phyloP scores from a whole-genome alignment of 192 early-diverging fungal genomes.

The Podila epicladia region DNA sequence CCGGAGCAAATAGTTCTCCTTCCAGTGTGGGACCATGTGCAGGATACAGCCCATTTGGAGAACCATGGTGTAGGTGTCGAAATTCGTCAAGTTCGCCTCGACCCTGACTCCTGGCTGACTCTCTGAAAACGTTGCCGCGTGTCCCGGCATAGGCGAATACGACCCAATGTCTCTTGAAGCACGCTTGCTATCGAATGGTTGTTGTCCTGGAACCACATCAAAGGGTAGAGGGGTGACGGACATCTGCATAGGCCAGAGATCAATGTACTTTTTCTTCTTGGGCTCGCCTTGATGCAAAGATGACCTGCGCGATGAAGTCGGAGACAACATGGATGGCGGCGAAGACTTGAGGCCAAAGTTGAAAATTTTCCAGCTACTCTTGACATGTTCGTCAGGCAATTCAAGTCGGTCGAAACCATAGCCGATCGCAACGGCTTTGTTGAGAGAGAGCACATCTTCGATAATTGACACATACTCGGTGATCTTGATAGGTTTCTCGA shows the following conservation, averaged over 20 bases:
- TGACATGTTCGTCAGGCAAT: conserved; percentile 35
- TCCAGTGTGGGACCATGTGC: conserved; percentile 77
- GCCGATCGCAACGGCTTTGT: conserved; percentile 75
- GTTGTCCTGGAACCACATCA: conserved; percentile 7
- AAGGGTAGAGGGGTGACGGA: conserved; percentile 23
- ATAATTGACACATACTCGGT: conserved; percentile 76
- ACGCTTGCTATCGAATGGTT: conserved; percentile 9
- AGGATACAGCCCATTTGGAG: conserved; percentile 79
- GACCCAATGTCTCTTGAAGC: conserved; percentile 13
- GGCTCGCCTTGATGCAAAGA: conserved; percentile 14
- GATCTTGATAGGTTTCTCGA: conserved; percentile 65
- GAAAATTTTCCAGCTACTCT: conserved; percentile 15
- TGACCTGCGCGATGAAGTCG: conserved; percentile 19
- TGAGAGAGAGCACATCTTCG: conserved; percentile 71
- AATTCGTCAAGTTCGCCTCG: conserved; percentile 55
- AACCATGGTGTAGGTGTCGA: conserved; percentile 80
- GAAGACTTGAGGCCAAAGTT: conserved; percentile 6
- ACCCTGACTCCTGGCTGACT: conserved; percentile 17
- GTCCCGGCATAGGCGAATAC: not conserved
- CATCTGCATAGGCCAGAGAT: conserved; percentile 79
- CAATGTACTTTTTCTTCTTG: conserved; percentile 66
- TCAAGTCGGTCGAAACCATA: conserved; percentile 69
- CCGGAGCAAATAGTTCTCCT: conserved; percentile 64
- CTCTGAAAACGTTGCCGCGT: conserved; percentile 5
- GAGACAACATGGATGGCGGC: conserved; percentile 8